phyloP scores from a whole-genome alignment of 495 filamentous ascomycete genomes.

The Extremus antarcticus region DNA sequence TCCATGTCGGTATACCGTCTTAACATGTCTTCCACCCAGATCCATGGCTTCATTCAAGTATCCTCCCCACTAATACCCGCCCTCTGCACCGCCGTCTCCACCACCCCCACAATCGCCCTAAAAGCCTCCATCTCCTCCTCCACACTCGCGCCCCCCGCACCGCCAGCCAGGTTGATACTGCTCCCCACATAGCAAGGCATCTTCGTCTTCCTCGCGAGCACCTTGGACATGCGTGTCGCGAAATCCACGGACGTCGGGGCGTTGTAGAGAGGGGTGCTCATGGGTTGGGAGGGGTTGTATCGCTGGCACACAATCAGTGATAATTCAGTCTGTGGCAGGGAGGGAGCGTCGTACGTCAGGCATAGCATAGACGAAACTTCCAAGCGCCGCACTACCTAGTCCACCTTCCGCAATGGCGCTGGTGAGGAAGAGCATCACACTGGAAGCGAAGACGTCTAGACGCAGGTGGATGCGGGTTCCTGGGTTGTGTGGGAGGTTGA shows the following conservation, averaged over 20 bases:
- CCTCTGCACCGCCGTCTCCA: slow-evolving; percentile 46
- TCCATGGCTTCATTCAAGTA: background rate
- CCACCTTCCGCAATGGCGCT: slow-evolving; percentile 54
- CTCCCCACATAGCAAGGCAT: slow-evolving; percentile 78
- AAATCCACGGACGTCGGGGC: slow-evolving; percentile 70
- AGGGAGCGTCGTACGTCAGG: slow-evolving; percentile 55
- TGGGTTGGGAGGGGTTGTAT: slow-evolving; percentile 44
- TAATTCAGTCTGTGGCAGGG: background rate
- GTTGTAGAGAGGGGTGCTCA: slow-evolving; percentile 72
- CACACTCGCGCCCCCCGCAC: slow-evolving; percentile 60
- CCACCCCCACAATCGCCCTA: slow-evolving; percentile 54
- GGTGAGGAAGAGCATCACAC: slow-evolving; percentile 63
- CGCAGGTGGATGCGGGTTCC: slow-evolving; percentile 74
- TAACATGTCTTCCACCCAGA: too few species aligned
- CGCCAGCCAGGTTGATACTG: slow-evolving; percentile 55
- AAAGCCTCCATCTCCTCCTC: slow-evolving; percentile 94
- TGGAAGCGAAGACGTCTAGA: slow-evolving; percentile 56
- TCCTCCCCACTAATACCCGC: background rate
- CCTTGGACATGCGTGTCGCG: slow-evolving; percentile 69
- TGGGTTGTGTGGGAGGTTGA: slow-evolving; percentile 63
- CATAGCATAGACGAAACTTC: slow-evolving; percentile 85
- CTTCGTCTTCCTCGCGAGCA: slow-evolving; percentile 57
- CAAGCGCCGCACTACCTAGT: slow-evolving; percentile 43
- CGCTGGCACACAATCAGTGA: slow-evolving; percentile 27
- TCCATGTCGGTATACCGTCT: too few species aligned